These are phyloP conservation scores for Hypomyces rosellus DNA, from an alignment of 2,329 filamentous ascomycete genomes.

Conservation along the genomic window DNA sequence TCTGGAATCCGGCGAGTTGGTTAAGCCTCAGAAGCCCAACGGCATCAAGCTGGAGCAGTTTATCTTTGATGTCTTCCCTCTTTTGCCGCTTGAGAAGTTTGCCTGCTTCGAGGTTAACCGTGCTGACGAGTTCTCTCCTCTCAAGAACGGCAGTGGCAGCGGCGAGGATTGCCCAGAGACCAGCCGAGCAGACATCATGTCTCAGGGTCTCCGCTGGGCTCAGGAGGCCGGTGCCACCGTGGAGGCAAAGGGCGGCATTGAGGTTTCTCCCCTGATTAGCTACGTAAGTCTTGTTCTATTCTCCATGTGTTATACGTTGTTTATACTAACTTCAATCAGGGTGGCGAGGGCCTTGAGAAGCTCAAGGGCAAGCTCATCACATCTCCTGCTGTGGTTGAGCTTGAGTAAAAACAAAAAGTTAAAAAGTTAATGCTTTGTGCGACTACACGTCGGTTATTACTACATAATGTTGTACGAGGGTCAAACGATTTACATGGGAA, in stretches of 20 bases:
- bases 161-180: conserved; percentile 93
- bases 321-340: conserved; percentile 30
- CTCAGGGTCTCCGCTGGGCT: conserved; percentile 82
- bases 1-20: conserved; percentile 64
- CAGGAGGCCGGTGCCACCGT: conserved; percentile 71
- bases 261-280: conserved; percentile 88
- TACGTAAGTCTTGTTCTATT: conserved; percentile 62
- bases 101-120: conserved; percentile 93
- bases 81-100: conserved; percentile 80
- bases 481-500: not conserved
- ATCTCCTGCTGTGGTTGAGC: conserved; percentile 47
- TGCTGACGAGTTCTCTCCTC: conserved; percentile 94
- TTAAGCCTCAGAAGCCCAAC: conserved; percentile 93
- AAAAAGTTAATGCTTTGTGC: not conserved
- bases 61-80: conserved; percentile 96
- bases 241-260: conserved; percentile 65
- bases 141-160: conserved; percentile 84
- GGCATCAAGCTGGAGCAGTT: conserved; percentile 99
- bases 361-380: conserved; percentile 47
- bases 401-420: conserved; percentile 25
- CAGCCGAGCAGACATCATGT: conserved; percentile 83
- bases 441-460: not conserved
- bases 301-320: too few species aligned
- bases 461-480: not conserved
- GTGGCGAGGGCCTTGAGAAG: conserved; percentile 56